phyloP scores from a whole-genome alignment of 495 filamentous ascomycete genomes.

The Talaromyces wortmannii region DNA sequence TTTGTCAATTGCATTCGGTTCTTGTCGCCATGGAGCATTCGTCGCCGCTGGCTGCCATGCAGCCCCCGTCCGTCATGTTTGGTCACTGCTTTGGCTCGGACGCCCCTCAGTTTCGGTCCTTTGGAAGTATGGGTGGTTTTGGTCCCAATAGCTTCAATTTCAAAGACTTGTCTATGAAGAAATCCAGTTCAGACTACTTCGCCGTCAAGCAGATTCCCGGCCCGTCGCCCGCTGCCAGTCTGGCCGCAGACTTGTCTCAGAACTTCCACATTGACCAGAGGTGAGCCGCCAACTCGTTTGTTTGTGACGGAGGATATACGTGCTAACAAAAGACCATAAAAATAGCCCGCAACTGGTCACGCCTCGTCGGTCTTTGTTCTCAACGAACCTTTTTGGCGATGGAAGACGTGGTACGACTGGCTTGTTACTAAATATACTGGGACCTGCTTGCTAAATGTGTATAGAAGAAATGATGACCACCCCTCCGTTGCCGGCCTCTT shows the following conservation, averaged over 20 bases:
- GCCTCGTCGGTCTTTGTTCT: slow-evolving; percentile 89
- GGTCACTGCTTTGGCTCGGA: slow-evolving; percentile 50
- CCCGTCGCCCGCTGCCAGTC: slow-evolving; percentile 82
- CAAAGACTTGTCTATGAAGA: slow-evolving; percentile 66
- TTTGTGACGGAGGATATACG: not conserved
- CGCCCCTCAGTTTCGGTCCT: slow-evolving; percentile 40
- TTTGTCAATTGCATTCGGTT: not conserved
- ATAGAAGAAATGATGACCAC: slow-evolving; percentile 67
- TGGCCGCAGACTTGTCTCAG: slow-evolving; percentile 90
- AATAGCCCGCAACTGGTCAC: slow-evolving; percentile 84
- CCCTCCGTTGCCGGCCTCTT: slow-evolving; percentile 76
- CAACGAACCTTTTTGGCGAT: slow-evolving; percentile 62
- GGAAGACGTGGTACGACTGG: slow-evolving; percentile 62
- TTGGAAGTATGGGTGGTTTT: slow-evolving; percentile 45
- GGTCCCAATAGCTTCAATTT: slow-evolving; percentile 64
- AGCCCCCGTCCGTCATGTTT: slow-evolving; percentile 61
- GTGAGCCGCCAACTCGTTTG: slow-evolving; percentile 29
- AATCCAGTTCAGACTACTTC: slow-evolving; percentile 66
- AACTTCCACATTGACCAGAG: slow-evolving; percentile 94
- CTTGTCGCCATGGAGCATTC: slow-evolving; percentile 71
- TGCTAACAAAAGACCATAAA: slow-evolving; percentile 16
- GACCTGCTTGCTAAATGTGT: slow-evolving; percentile 3
- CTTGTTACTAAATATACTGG: not conserved
- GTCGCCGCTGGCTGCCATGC: slow-evolving; percentile 91
- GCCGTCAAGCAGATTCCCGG: slow-evolving; percentile 64